Evolutionary conservation across 768 basidiomycete species (phyloP).

Genomic region (Coprinopsis cinerea): DNA sequence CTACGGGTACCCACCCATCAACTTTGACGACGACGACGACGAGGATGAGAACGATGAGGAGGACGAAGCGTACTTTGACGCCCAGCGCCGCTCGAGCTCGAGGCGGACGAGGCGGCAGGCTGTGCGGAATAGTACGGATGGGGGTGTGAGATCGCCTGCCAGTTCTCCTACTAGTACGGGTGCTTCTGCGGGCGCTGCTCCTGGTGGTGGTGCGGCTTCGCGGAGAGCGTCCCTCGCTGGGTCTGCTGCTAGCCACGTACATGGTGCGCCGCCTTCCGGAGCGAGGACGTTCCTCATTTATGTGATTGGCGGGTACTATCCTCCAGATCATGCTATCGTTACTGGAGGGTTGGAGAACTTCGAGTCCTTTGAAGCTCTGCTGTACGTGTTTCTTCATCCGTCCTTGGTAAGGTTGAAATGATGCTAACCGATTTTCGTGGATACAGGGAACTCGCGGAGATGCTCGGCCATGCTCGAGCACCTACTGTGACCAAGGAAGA

Average conservation of each 20-base stretch:
- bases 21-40: neutral
- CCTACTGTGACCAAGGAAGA: slow-evolving; percentile 80
- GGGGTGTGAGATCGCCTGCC: slow-evolving; percentile 5
- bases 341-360: slow-evolving; percentile 65
- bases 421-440: neutral
- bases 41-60: slow-evolving; percentile 8
- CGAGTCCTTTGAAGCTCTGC: slow-evolving; percentile 74
- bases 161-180: slow-evolving; percentile 3
- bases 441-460: slow-evolving; percentile 71
- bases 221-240: too few relatives aligned
- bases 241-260: slow-evolving; percentile 13
- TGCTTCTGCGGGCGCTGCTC: slow-evolving; percentile 1
- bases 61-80: slow-evolving; percentile 11
- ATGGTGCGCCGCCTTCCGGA: slow-evolving; percentile 20
- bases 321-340: slow-evolving; percentile 83
- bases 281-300: slow-evolving; percentile 85
- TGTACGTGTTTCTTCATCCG: slow-evolving; percentile 37
- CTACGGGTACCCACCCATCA: slow-evolving; percentile 2
- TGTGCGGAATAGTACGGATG: neutral
- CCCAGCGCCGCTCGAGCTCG: neutral
- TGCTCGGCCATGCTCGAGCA: slow-evolving; percentile 78
- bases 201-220: slow-evolving; percentile 1
- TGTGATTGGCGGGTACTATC: slow-evolving; percentile 92
- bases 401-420: slow-evolving; percentile 10
- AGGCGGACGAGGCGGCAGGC: neutral